Evolutionary conservation across 2,329 filamentous ascomycete genomes (phyloP), one percentile per base, ranked within the genome.

Genomic region (Cryphonectria parasitica): DNA sequence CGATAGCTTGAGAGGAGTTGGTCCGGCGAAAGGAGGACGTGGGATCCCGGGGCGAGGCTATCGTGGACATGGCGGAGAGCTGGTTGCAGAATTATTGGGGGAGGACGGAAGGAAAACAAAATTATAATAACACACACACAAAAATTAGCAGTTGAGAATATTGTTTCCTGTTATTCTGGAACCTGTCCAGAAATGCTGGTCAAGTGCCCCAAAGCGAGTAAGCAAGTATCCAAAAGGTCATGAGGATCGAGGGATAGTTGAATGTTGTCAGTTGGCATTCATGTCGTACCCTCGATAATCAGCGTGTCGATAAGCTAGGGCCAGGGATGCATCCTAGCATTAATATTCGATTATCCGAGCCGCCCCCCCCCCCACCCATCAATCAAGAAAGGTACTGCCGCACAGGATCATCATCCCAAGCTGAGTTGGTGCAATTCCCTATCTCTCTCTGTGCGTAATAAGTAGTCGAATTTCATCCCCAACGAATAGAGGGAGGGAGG

Each of bases 1-100:
- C 82, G 60, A 89, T 83, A 58, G 75, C 77, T 45, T 81, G 83
- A 70, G 80, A 79, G 17, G 85, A 85, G 83, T 84, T 78, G 77
- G 89, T 78, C 77, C 88, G 82, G 77, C 90, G 83, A 81, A 90
- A 58, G 81, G 87, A 74, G 82, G 88, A 68, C 82, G 91, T 76
- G 58, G 85, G 82, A 56, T 91, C 88, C 71, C 89, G 87, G 34
- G 89, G 89, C 13, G 87, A 86, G 56, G 89, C 88, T 73, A 91
- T 91, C 58, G 89, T 90, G 11, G 89, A 90, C 89, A 91, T 91
- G 74, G 73, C 76, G 17, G 22, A 43, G 41, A 41, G 49, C 34
- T 39, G 17, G 39, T 3, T 17, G 11, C n/a, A 11, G 25, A 56
- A 3, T 31, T 11, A 49, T 34, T 34, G 34, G 43, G 36, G 15